A percentile compares a stretch with the other conserved stretches of the same genome.
Evolutionary conservation across 257 asterid species (phyloP).

Genomic region (Pogostemon cablin): DNA sequence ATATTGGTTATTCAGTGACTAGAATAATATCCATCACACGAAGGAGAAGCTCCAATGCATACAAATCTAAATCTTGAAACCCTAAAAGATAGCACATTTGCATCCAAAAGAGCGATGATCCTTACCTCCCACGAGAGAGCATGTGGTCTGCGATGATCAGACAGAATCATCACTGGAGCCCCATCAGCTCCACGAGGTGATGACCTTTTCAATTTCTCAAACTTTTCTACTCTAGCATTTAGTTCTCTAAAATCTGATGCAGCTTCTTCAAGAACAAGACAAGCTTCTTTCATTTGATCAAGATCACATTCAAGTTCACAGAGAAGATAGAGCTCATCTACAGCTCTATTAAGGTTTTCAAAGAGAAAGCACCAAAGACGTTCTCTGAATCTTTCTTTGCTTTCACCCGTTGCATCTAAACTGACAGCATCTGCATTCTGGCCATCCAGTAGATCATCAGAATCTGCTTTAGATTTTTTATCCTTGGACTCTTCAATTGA

Average conservation of each 20-base stretch:
- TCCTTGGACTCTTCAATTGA: constrained; percentile 42
- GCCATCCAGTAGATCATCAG: constrained; percentile 45
- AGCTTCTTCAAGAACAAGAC: constrained; percentile 98
- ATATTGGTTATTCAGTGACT: constrained; percentile 16
- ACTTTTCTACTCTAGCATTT: constrained; percentile 81
- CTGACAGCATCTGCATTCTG: constrained; percentile 42
- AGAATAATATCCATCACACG: constrained; percentile 7
- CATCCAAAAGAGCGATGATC: constrained; percentile 32
- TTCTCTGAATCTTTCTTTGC: constrained; percentile 96
- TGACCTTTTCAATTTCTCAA: constrained; percentile 78
- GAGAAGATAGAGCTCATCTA: constrained; percentile 96
- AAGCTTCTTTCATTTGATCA: constrained; percentile 92
- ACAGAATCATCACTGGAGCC: constrained; percentile 59
- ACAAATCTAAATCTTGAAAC: constrained; percentile 12
- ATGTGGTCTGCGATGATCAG: constrained; percentile 98
- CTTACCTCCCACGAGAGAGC: constrained; percentile 99
- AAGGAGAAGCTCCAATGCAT: constrained; percentile 23
- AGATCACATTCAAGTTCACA: constrained; percentile 98
- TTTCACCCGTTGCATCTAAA: constrained; percentile 57
- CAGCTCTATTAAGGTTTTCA: constrained; percentile 94
- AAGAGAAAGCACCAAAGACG: constrained; percentile 99
- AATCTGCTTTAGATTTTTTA: constrained; percentile 35
- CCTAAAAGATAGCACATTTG: constrained; percentile 16
- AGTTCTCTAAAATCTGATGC: constrained; percentile 88
- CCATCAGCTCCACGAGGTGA: constrained; percentile 60